These are phyloP conservation scores for Ceratobasidium sp. DNA, from an alignment of 1,284 basidiomycete genomes.

Conservation along the genomic window DNA sequence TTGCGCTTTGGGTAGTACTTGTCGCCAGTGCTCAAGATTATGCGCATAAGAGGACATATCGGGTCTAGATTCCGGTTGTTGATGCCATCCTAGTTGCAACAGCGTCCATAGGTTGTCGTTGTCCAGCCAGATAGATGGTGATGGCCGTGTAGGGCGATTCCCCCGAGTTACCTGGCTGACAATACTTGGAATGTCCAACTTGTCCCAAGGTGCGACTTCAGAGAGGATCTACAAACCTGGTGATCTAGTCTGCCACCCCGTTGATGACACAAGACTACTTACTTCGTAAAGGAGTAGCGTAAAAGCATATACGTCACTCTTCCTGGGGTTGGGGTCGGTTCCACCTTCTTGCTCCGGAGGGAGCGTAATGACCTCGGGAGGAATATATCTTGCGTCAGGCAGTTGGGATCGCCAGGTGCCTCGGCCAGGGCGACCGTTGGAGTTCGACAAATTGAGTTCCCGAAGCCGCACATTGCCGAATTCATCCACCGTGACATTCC, in stretches of 20 bases:
- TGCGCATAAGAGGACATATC: slow-evolving; percentile 15
- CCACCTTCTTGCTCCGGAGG: slow-evolving; percentile 17
- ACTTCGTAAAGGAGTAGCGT: slow-evolving; percentile 22
- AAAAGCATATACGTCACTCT: slow-evolving; percentile 34
- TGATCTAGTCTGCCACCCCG: background rate
- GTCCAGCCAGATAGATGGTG: slow-evolving; percentile 17
- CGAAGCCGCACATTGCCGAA: slow-evolving; percentile 10
- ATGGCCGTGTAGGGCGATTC: slow-evolving; percentile 13
- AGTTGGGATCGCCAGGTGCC: slow-evolving; percentile 27
- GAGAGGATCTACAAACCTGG: background rate
- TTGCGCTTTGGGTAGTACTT: background rate
- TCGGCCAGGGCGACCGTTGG: slow-evolving; percentile 10
- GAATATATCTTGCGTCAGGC: slow-evolving; percentile 27
- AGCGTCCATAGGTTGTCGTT: slow-evolving; percentile 15
- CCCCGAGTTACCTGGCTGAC: slow-evolving; percentile 28
- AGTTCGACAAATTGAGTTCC: background rate
- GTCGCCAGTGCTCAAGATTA: slow-evolving; percentile 15
- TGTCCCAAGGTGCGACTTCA: slow-evolving; percentile 24
- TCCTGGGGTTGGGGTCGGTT: slow-evolving; percentile 30
- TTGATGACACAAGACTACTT: background rate
- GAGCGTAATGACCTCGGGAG: slow-evolving; percentile 23
- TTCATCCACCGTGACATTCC: slow-evolving; percentile 21
- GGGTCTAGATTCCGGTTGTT: slow-evolving; percentile 2
- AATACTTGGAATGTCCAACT: slow-evolving; percentile 26
- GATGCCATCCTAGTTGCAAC: slow-evolving; percentile 17